A percentile compares a stretch with the other conserved stretches of the same genome.
phyloP scores from a whole-genome alignment of 345 rosid genomes.

The Carallia pectinifolia region DNA sequence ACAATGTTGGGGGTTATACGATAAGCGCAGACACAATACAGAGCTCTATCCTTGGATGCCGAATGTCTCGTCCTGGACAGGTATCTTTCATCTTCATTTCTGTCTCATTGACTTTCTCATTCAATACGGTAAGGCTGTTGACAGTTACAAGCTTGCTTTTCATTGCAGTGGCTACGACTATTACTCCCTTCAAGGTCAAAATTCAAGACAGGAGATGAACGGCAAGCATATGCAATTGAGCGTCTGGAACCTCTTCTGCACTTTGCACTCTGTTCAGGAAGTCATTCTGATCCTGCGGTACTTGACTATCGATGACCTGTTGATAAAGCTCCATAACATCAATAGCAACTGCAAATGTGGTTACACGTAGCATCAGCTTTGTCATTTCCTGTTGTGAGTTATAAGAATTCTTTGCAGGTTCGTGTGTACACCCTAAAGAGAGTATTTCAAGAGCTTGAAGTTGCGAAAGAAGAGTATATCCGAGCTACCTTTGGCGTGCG shows the following conservation, averaged over 20 bases:
- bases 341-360: too few relatives aligned
- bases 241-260: slow-evolving; percentile 71
- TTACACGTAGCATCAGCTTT: too few relatives aligned
- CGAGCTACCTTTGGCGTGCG: slow-evolving; percentile 66
- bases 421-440: slow-evolving; percentile 75
- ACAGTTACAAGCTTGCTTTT: slow-evolving; percentile 17
- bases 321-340: too few relatives aligned
- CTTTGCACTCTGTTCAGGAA: slow-evolving; percentile 86
- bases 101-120: too few relatives aligned
- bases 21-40: slow-evolving; percentile 81
- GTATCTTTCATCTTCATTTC: slow-evolving; percentile 29
- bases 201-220: slow-evolving; percentile 70
- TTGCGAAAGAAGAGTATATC: slow-evolving; percentile 85
- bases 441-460: slow-evolving; percentile 72
- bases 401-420: slow-evolving; percentile 44
- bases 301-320: slow-evolving; percentile 9
- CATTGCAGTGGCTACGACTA: slow-evolving; percentile 73
- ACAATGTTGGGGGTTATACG: slow-evolving; percentile 87
- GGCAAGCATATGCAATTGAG: slow-evolving; percentile 61
- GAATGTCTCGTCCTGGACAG: slow-evolving; percentile 96
- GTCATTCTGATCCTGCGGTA: slow-evolving; percentile 99
- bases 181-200: slow-evolving; percentile 63
- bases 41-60: slow-evolving; percentile 72
- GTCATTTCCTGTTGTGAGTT: neutral
- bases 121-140: neutral